Conservation (phyloP, 2,329 filamentous ascomycete genomes). For the Lecanicillium sp. region DNA sequence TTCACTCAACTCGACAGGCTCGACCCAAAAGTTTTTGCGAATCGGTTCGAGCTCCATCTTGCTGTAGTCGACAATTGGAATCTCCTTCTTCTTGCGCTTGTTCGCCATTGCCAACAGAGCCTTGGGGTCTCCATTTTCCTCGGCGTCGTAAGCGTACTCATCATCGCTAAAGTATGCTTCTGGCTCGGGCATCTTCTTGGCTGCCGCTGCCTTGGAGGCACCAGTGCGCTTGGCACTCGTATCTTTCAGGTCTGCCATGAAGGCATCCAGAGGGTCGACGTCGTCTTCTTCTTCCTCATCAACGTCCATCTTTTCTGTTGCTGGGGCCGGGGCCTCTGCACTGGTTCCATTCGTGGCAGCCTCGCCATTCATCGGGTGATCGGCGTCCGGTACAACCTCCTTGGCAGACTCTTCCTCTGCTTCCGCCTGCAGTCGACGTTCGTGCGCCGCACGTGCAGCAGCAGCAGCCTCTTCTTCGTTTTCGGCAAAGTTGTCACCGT, state of each 20-base stretch:
- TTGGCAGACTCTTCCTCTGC: slow-evolving; percentile 39
- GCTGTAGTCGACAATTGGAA: slow-evolving; percentile 78
- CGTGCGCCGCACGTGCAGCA: slow-evolving; percentile 75
- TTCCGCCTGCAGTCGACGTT: slow-evolving; percentile 59
- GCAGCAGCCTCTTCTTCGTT: slow-evolving; percentile 85
- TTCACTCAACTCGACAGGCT: slow-evolving; percentile 73
- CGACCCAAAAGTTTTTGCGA: slow-evolving; percentile 90
- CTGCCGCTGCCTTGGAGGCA: slow-evolving; percentile 17
- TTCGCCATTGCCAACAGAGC: slow-evolving; percentile 45
- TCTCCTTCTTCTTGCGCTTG: slow-evolving; percentile 87
- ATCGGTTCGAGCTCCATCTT: slow-evolving; percentile 82
- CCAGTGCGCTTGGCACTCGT: slow-evolving; percentile 40
- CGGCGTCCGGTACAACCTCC: slow-evolving; percentile 17
- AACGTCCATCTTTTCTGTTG: slow-evolving; percentile 46
- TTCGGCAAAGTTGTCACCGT: slow-evolving; percentile 68
- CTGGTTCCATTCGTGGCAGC: slow-evolving; percentile 11
- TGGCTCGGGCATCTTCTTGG: slow-evolving; percentile 56
- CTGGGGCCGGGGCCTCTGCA: slow-evolving; percentile 12
- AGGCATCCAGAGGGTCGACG: slow-evolving; percentile 89
- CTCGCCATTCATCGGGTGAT: slow-evolving; percentile 23
- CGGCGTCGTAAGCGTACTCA: slow-evolving; percentile 52
- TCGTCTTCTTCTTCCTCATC: slow-evolving; percentile 55
- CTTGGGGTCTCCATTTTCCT: slow-evolving; percentile 38
- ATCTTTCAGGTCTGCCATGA: slow-evolving; percentile 68
- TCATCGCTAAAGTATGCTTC: slow-evolving; percentile 87